Percentiles rank a stretch among this genome's conserved stretches.
Evolutionary conservation across 768 basidiomycete genomes (phyloP).

Genomic region (Sistotremastrum suecicum): DNA sequence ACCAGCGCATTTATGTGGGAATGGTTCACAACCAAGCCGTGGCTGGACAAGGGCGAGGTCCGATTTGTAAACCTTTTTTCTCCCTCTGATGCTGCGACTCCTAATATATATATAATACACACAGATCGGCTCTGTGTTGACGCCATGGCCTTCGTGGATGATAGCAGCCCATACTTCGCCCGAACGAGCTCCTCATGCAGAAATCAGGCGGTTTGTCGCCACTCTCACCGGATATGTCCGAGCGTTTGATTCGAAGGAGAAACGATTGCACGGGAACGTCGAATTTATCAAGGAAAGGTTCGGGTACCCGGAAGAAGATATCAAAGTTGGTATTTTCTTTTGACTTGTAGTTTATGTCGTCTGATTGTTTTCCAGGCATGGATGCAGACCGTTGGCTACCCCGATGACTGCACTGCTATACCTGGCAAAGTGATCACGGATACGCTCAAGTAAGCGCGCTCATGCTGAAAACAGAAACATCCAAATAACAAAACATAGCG

Average conservation of each 20-base stretch:
- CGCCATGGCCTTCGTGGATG: conserved; percentile 96
- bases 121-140: conserved; percentile 74
- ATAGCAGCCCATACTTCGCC: conserved; percentile 71
- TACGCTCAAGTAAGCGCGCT: conserved; percentile 46
- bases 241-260: conserved; percentile 46
- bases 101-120: neutral
- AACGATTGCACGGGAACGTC: conserved; percentile 43
- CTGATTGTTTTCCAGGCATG: conserved; percentile 39
- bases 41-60: conserved; percentile 61
- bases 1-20: conserved; percentile 95
- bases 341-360: neutral
- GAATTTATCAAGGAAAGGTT: conserved; percentile 69
- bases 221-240: conserved; percentile 51
- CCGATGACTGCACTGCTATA: conserved; percentile 48
- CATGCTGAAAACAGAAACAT: conserved; percentile 1
- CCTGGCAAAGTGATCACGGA: conserved; percentile 49
- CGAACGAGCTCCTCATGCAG: conserved; percentile 35
- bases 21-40: conserved; percentile 83
- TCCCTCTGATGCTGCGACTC: conserved; percentile 9
- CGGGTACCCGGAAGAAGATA: conserved; percentile 71
- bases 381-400: conserved; percentile 70
- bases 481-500: conserved; percentile 24
- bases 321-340: conserved; percentile 33
- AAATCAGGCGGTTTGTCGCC: conserved; percentile 45
- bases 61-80: conserved; percentile 52